Conservation (phyloP, 148 eudicot species). For the Silene uniflora region DNA sequence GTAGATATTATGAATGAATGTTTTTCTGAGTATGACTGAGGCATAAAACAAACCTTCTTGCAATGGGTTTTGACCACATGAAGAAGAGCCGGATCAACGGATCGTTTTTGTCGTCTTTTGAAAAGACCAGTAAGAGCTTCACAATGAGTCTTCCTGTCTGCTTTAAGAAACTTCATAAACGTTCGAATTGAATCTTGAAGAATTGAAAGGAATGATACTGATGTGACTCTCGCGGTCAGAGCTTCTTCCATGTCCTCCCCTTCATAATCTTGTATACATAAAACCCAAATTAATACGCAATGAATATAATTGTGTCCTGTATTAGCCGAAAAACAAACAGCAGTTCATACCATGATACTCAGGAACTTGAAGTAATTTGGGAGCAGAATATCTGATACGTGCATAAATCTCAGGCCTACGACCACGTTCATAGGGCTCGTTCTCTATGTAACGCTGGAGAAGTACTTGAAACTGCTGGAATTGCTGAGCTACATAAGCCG, state of each 20-base stretch:
- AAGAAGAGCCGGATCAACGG: slow-evolving; percentile 60
- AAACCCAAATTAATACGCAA: neutral
- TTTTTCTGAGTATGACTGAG: neutral
- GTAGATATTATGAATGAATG: no score
- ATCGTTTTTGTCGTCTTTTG: slow-evolving; percentile 36
- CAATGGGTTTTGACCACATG: slow-evolving; percentile 51
- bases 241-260: slow-evolving; percentile 57
- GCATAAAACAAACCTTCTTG: slow-evolving; percentile 44
- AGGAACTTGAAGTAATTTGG: slow-evolving; percentile 90
- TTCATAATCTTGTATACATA: slow-evolving; percentile 41
- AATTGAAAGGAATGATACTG: slow-evolving; percentile 52
- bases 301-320: neutral
- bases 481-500: slow-evolving; percentile 79
- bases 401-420: slow-evolving; percentile 78
- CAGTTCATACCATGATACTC: slow-evolving; percentile 66
- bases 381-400: slow-evolving; percentile 57
- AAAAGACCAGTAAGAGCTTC: slow-evolving; percentile 49
- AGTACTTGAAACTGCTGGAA: slow-evolving; percentile 88
- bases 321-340: no score
- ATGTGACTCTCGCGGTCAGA: slow-evolving; percentile 53
- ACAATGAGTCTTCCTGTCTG: slow-evolving; percentile 60
- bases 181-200: slow-evolving; percentile 77
- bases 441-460: slow-evolving; percentile 74
- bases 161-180: slow-evolving; percentile 81
- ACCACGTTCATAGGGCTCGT: slow-evolving; percentile 83